Percentiles rank a stretch among this genome's conserved stretches.
phyloP scores from a whole-genome alignment of 345 rosid species.

The Sisymbrium altissimum region DNA sequence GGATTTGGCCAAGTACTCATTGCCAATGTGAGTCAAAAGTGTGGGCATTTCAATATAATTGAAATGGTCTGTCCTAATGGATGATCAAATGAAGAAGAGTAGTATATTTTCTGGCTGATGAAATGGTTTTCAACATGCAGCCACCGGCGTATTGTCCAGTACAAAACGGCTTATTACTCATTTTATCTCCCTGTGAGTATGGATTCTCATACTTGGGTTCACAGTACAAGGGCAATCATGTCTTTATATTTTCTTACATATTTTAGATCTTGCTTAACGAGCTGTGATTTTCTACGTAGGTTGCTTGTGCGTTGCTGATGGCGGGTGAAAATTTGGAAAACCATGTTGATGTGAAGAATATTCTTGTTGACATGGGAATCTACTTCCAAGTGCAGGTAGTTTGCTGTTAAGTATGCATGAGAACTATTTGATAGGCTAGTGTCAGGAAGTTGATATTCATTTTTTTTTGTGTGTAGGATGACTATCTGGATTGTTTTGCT shows the following conservation, averaged over 20 bases:
- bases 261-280: neutral
- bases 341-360: conserved; percentile 56
- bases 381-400: conserved; percentile 83
- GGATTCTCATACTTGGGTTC: neutral
- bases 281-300: conserved; percentile 40
- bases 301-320: conserved; percentile 79
- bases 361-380: conserved; percentile 72
- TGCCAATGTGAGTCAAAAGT: conserved; percentile 52
- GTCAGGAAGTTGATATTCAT: neutral
- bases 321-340: conserved; percentile 68
- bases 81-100: neutral
- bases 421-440: neutral
- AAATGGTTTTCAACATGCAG: conserved; percentile 42
- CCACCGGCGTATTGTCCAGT: conserved; percentile 73
- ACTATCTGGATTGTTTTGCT: conserved; percentile 82
- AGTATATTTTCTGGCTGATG: neutral
- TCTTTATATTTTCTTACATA: neutral
- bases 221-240: neutral
- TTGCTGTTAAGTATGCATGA: neutral
- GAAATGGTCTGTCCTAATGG: neutral
- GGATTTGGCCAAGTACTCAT: conserved; percentile 61
- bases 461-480: conserved; percentile 49
- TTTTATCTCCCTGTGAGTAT: conserved; percentile 81
- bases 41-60: neutral
- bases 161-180: conserved; percentile 76